These are phyloP conservation scores for Tagetes erecta DNA, from an alignment of 129 eudicot genomes.

Conservation along the genomic window DNA sequence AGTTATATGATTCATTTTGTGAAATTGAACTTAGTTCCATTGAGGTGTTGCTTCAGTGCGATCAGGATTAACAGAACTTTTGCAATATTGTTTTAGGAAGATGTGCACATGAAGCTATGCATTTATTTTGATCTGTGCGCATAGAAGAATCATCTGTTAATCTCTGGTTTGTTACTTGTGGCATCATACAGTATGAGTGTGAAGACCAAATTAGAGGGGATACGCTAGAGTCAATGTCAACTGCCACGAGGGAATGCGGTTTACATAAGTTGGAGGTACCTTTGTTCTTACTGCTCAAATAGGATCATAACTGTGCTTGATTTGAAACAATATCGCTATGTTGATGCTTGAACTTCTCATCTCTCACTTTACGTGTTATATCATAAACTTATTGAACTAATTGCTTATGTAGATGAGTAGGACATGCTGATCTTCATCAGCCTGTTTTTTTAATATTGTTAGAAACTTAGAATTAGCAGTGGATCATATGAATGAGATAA, in stretches of 20 bases:
- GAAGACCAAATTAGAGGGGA: constrained; percentile 28
- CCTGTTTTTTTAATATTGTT: neutral
- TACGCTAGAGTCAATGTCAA: constrained; percentile 3
- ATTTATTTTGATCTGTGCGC: constrained; percentile 1
- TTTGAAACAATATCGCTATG: constrained; percentile 1
- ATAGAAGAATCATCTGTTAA: constrained; percentile 12
- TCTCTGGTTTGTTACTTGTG: constrained; percentile 16
- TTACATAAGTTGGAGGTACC: constrained; percentile 37
- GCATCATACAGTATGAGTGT: constrained; percentile 19
- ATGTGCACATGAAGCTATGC: too few relatives aligned
- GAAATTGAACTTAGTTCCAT: neutral
- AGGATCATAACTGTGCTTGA: constrained; percentile 10
- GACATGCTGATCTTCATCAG: constrained; percentile 13
- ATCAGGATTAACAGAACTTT: neutral
- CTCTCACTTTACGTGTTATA: neutral
- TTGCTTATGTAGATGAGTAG: constrained; percentile 13
- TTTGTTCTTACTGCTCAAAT: constrained; percentile 24
- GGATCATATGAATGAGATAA: constrained; percentile 10
- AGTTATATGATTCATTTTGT: neutral
- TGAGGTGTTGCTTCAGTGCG: neutral
- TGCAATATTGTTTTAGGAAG: neutral
- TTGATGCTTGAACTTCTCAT: constrained; percentile 10
- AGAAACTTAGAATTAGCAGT: neutral
- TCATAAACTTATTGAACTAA: neutral
- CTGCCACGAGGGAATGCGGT: constrained; percentile 25